Conservation (phyloP, 768 basidiomycete genomes). For the Panaeolus cyanescens region DNA sequence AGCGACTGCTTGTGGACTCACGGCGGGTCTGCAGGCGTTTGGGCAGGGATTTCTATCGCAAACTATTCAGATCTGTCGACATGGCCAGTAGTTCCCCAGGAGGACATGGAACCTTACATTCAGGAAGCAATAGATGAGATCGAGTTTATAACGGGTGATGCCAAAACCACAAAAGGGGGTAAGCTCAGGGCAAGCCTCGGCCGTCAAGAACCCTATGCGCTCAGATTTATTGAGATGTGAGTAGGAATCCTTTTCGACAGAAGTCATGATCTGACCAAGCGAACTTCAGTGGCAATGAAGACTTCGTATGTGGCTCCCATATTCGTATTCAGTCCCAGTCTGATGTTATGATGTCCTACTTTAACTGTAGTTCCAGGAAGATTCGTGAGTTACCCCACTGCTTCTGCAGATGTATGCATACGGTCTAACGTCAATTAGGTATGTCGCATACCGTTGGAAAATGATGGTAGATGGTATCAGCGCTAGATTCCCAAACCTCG, state of each 20-base stretch:
- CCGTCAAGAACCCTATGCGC: conserved; percentile 50
- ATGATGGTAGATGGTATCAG: conserved; percentile 20
- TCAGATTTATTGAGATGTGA: conserved; percentile 53
- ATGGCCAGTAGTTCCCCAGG: conserved; percentile 36
- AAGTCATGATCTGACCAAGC: not conserved
- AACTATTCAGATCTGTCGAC: conserved; percentile 39
- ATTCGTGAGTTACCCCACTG: conserved; percentile 16
- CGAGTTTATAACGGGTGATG: conserved; percentile 56
- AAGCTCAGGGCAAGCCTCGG: conserved; percentile 52
- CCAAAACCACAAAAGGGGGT: conserved; percentile 39
- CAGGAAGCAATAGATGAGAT: conserved; percentile 42
- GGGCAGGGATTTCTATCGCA: conserved; percentile 25
- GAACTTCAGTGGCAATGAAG: conserved; percentile 31
- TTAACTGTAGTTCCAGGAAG: conserved; percentile 25
- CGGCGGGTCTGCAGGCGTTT: conserved; percentile 17
- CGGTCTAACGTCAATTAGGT: conserved; percentile 30
- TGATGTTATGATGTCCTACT: not conserved
- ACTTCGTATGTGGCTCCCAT: conserved; percentile 18
- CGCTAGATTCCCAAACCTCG: conserved; percentile 30
- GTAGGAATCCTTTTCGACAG: conserved; percentile 9
- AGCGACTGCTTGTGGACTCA: not conserved
- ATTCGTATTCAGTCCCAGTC: not conserved
- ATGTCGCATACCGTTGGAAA: conserved; percentile 36
- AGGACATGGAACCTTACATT: conserved; percentile 32
- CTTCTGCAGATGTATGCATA: not conserved